Percentiles rank a stretch among this genome's conserved stretches.
Conservation (phyloP, 208 protist genomes). For the Naegleria lovaniensis region DNA sequence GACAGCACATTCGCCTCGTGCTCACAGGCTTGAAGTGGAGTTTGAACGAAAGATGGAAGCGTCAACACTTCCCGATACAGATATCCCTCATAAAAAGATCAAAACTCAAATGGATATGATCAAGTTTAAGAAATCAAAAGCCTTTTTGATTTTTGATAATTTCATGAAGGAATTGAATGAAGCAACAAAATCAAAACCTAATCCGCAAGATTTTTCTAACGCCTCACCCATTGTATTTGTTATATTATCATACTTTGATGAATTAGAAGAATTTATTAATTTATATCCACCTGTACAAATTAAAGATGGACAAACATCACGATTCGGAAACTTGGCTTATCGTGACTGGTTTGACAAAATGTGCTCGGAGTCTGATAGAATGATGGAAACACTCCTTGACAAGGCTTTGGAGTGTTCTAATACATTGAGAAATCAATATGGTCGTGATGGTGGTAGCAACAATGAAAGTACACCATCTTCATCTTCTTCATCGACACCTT, state of each 20-base stretch:
- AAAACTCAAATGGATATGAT: not conserved
- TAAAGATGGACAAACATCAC: not conserved
- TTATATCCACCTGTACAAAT: not conserved
- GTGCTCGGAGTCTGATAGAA: not conserved
- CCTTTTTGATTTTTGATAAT: not conserved
- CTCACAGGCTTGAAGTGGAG: not conserved
- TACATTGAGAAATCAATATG: not conserved
- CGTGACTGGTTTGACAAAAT: not conserved
- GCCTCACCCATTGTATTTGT: not conserved
- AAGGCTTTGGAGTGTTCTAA: not conserved
- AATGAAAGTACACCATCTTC: not conserved
- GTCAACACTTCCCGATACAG: not conserved
- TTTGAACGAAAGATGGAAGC: not conserved
- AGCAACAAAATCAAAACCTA: not conserved
- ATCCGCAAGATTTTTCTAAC: not conserved
- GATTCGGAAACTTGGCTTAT: constrained; percentile 13
- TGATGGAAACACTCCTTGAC: not conserved
- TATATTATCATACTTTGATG: not conserved
- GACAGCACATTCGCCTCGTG: not conserved
- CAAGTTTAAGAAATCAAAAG: constrained; percentile 10
- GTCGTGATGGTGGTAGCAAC: not conserved
- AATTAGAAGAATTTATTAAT: not conserved
- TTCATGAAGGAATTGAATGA: constrained; percentile 11
- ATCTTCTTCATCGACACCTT: not conserved
- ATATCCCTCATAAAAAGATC: not conserved